Evolutionary conservation across 83 land plant genomes (phyloP), one percentile per base, ranked within the genome.

Genomic region (Larix sibirica): DNA sequence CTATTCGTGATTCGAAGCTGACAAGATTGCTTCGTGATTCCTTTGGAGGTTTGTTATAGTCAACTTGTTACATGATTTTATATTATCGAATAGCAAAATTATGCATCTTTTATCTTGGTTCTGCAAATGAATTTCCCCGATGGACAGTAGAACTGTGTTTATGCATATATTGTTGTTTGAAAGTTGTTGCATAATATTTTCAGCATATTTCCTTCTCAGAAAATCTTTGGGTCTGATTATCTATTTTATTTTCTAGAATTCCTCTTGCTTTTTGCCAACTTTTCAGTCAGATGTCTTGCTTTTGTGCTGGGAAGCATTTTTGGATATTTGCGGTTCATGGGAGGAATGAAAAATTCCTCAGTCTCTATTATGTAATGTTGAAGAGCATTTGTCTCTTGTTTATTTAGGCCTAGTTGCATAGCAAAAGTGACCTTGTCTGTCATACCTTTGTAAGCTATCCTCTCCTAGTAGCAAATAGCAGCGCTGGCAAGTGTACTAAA

Each of bases 11-110:
- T 85, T 92, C 96, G n/a, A 95, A 95, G 50, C 87, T 96, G 71
- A 94, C 96, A 65, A 90, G 96, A 69, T 80, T 96, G 79, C 96
- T 96, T 82, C 89, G 90, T n/a, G 98, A 96, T 91, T 96, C 98
- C 36, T 96, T 96, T 91, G 98, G 98, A 85, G 98, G 98, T 94
- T 58, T 78, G 89, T 62, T 56, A 10, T 54, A 10, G 6, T 58
- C 56, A 36, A 8, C 8, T 78, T 56, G 80, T 16, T 42, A 44
- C 81, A 36, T 20, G 13, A 1, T 28, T 81, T 44, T 58, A 40
- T 5, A 59, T 80, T 65, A 31, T 33, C 44, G 14, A 62, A 23
- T 23, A 20, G 40, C 62, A 18, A 80, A 59, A 13, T 62, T 59
- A 59, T 12, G 6, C 23, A 2, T 31, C 67, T 79, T 58, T 4